Evolutionary conservation across 2,329 filamentous ascomycete species (phyloP).

Genomic region (Catunica adiposa): DNA sequence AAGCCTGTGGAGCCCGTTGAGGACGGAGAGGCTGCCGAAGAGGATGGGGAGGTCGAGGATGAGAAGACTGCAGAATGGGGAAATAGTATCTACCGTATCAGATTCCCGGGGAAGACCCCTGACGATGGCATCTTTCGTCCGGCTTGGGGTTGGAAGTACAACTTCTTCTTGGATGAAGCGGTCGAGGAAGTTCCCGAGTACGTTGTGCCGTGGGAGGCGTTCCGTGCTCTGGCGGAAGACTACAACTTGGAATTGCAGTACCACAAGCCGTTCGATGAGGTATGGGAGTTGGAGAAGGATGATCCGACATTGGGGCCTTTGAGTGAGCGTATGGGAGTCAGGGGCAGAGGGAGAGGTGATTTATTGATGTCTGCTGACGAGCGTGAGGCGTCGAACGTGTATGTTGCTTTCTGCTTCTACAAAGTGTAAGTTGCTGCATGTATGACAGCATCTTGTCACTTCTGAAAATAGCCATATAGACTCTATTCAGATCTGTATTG

Average conservation of each 20-base stretch:
- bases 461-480: not conserved
- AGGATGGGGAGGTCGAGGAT: conserved; percentile 39
- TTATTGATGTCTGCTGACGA: conserved; percentile 69
- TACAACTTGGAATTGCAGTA: conserved; percentile 95
- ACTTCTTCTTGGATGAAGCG: conserved; percentile 86
- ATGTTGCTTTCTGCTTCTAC: conserved; percentile 92
- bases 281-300: conserved; percentile 84
- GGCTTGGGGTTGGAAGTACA: conserved; percentile 96
- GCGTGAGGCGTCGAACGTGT: conserved; percentile 83
- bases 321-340: conserved; percentile 90
- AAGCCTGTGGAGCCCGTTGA: conserved; percentile 21
- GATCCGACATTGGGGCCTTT: conserved; percentile 65
- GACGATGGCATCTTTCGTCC: conserved; percentile 82
- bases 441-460: not conserved
- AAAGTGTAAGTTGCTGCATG: conserved; percentile 45
- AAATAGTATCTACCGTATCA: conserved; percentile 80
- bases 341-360: conserved; percentile 48
- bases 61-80: conserved; percentile 67
- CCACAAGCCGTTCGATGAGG: conserved; percentile 74
- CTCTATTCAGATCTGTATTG: not conserved
- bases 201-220: conserved; percentile 95
- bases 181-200: conserved; percentile 95
- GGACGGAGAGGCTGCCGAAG: conserved; percentile 22
- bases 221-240: conserved; percentile 86
- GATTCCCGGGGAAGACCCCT: conserved; percentile 70